Base-by-base conservation (phyloP, 2,329 filamentous ascomycete genomes). In the Colletotrichum godetiae region DNA sequence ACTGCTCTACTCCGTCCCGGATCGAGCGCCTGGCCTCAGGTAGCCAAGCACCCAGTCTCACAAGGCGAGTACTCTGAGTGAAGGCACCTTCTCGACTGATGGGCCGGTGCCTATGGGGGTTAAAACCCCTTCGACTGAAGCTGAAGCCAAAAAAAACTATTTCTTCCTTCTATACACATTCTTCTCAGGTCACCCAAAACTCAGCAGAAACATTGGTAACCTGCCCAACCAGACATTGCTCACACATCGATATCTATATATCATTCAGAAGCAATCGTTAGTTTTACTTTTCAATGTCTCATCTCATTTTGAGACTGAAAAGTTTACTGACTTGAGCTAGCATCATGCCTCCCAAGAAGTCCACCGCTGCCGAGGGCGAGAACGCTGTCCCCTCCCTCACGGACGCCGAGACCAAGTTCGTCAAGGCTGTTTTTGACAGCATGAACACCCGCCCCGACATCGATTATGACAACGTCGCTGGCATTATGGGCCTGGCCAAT, bases 371-470 rank as follows among this genome's bases (percentile, higher is more conserved):
- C 29, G 77, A 68, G 7, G 46, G 4, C 24, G 64, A 79, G 19
- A 76, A 69, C 57, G 74, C 77, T 0, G 35, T 71, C 11, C 67
- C 78, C 27, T 61, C 78, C 11, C 77, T 84, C 58, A 84, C 79
- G 12, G 79, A 81, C 1, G 76, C 72, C 24, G 84, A 85, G 46
- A 76, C 82, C 55, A 79, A 80, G 35, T 84, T 85, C 76, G 80
- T 85, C 77, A 83, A 84, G 67, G 80, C 81, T 13, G 78, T 85
- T 52, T 85, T 86, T 72, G 80, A 84, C 76, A 82, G 84, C 76
- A 84, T 85, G 81, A 82, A 77, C 5, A 76, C 81, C 56, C 83
- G 82, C 73, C 82, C 82, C 7, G 81, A 84, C 8, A 81, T 85
- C 33, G 78, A 87, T 77, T 87, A 82, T 79, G 78, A 82, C 19